A percentile compares a stretch with the other conserved stretches of the same genome.
phyloP scores from a whole-genome alignment of 1,139 yeast species.

The Hanseniaspora gamundiae region DNA sequence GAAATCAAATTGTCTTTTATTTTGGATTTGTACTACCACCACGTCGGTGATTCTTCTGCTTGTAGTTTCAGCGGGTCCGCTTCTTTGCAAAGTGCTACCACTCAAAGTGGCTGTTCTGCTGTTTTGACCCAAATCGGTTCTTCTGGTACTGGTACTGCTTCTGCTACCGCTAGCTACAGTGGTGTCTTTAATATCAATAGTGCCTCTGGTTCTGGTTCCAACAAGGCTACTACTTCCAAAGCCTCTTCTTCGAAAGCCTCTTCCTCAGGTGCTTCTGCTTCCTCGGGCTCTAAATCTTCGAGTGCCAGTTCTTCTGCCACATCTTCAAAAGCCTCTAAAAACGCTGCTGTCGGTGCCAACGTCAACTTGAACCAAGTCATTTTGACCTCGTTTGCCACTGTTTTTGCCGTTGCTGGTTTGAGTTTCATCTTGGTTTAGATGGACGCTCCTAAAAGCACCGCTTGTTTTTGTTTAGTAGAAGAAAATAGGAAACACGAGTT shows the following conservation, averaged over 20 bases:
- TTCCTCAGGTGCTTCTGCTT: conserved; percentile 10
- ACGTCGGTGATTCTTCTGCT: conserved; percentile 36
- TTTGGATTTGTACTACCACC: conserved; percentile 51
- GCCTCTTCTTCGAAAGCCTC: conserved; percentile 16
- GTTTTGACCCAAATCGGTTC: conserved; percentile 29
- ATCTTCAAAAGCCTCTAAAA: conserved; percentile 20
- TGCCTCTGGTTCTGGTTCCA: conserved; percentile 22
- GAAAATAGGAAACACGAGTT: background rate
- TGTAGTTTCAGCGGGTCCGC: conserved; percentile 66
- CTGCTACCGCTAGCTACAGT: conserved; percentile 29
- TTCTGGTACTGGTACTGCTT: conserved; percentile 27
- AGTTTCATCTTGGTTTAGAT: conserved; percentile 41
- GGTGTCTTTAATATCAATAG: conserved; percentile 23
- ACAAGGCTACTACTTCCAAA: conserved; percentile 8
- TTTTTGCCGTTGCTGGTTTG: conserved; percentile 52
- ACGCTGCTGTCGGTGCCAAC: conserved; percentile 18
- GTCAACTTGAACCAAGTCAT: conserved; percentile 69
- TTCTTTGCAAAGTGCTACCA: conserved; percentile 32
- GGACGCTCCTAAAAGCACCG: too few relatives aligned
- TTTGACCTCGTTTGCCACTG: conserved; percentile 51
- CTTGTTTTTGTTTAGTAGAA: background rate
- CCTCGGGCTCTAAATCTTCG: conserved; percentile 17
- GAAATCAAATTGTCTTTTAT: conserved; percentile 53
- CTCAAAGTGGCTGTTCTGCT: conserved; percentile 47
- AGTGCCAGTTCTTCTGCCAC: conserved; percentile 16